Percentiles rank a stretch among this genome's conserved stretches.
Conservation (phyloP, 2,329 filamentous ascomycete genomes). For the Fusarium fracticaudum region DNA sequence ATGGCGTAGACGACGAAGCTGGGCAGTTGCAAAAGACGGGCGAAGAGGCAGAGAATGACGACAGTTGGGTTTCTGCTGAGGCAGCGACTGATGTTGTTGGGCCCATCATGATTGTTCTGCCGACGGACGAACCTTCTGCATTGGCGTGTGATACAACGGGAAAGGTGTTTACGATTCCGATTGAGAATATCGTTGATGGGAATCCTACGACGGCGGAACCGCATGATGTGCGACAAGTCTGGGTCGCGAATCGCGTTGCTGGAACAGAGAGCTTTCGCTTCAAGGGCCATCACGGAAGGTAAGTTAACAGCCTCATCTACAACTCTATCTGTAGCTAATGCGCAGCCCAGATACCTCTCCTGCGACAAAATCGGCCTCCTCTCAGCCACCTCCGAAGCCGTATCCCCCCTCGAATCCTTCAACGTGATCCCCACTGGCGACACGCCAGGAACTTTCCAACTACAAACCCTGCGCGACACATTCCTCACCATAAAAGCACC, state of each 20-base stretch:
- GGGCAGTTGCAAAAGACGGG: conserved; percentile 37
- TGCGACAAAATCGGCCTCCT: conserved; percentile 86
- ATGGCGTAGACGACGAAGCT: conserved; percentile 23
- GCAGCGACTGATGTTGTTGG: conserved; percentile 77
- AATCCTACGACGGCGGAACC: conserved; percentile 89
- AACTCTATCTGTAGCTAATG: conserved; percentile 1
- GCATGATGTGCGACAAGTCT: conserved; percentile 95
- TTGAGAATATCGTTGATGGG: conserved; percentile 90
- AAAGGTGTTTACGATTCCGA: conserved; percentile 80
- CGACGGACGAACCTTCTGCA: conserved; percentile 76
- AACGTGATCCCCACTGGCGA: conserved; percentile 70
- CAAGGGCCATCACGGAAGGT: conserved; percentile 91
- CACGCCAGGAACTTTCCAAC: conserved; percentile 75
- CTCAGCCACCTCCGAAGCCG: conserved; percentile 80
- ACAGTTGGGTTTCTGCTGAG: conserved; percentile 93
- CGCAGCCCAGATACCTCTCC: conserved; percentile 75
- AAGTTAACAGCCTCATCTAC: conserved; percentile 33
- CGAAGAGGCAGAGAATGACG: conserved; percentile 67
- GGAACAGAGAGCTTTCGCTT: conserved; percentile 86
- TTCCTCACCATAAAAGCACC: conserved; percentile 72
- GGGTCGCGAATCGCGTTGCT: conserved; percentile 85
- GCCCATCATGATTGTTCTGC: conserved; percentile 83
- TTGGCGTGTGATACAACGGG: conserved; percentile 88
- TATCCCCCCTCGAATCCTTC: conserved; percentile 87
- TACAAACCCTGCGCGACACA: conserved; percentile 77